Evolutionary conservation across 148 eudicot genomes (phyloP).

Genomic region (Pouteria glomerata): DNA sequence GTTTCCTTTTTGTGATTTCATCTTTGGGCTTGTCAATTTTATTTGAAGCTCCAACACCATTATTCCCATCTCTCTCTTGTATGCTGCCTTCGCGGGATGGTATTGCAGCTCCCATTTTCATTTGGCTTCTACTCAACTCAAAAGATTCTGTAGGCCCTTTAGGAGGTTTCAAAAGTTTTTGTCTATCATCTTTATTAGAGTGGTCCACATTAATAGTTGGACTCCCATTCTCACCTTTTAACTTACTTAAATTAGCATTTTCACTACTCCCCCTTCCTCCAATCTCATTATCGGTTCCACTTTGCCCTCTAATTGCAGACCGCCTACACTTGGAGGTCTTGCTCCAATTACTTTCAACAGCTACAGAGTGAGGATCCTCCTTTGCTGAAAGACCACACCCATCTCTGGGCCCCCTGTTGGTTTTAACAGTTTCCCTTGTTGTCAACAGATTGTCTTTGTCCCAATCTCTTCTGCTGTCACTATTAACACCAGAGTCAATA

Average conservation of each 20-base stretch:
- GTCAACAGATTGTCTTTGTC: conserved; percentile 13
- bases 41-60: conserved; percentile 26
- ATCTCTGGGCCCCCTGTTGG: conserved; percentile 17
- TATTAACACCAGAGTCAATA: conserved; percentile 11
- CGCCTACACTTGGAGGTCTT: conserved; percentile 13
- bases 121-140: conserved; percentile 22
- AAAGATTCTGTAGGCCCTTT: conserved; percentile 15
- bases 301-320: conserved; percentile 13
- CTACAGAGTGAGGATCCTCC: conserved; percentile 20
- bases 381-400: conserved; percentile 1
- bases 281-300: conserved; percentile 14
- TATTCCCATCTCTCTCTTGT: conserved; percentile 30
- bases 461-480: conserved; percentile 22
- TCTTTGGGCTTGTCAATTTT: conserved; percentile 35
- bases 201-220: conserved; percentile 13
- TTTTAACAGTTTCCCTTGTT: conserved; percentile 10
- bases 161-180: conserved; percentile 19
- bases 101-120: conserved; percentile 20
- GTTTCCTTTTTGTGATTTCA: conserved; percentile 56
- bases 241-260: conserved; percentile 17
- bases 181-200: conserved; percentile 12
- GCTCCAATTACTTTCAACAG: conserved; percentile 3
- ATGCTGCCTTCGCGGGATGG: conserved; percentile 19
- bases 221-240: conserved; percentile 20
- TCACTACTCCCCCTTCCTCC: conserved; percentile 15